Evolutionary conservation across 163 green algal species (phyloP), one percentile per base, ranked within the genome.

Genomic region (Trebouxiophyceae sp.): DNA sequence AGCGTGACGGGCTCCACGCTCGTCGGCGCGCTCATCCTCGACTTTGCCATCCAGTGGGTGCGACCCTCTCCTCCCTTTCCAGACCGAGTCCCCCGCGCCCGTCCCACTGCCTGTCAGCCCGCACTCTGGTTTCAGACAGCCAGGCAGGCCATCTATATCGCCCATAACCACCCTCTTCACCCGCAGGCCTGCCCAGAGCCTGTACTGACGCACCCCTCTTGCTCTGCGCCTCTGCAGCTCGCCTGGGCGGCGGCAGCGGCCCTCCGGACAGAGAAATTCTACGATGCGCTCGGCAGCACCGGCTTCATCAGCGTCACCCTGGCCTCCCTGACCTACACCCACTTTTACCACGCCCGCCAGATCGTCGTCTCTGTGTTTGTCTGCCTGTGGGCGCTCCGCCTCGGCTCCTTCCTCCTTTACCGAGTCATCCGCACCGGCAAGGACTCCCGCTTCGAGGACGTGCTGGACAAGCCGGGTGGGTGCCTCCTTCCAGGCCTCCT

Each of bases 201-300:
- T n/a, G 22, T 59, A 33, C 7, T 33, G n/a, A 59, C 12, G 54
- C 54, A 12, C n/a, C 24, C 5, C 6, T 22, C 56, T 34, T 16
- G 6, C 24, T 45, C n/a, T 62, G 8, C 56, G 6, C 8, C 56
- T 19, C 6, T 61, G 29, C 57, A 71, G 65, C 29, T 65, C 33
- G 86, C 83, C 24, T 93, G 84, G 84, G 78, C 74, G 3, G 63
- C 88, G 7, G 69, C 83, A 8, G 62, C 75, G 2, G 60, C 34
- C 0, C 29, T 82, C 16, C 75, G 86, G 70, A 93, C 84, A 12
- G 87, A 95, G 65, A 87, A 87, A 72, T 84, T 91, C 39, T 95
- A 89, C 65, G 87, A 95, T 67, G 34, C 80, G 29, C 67, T 89
- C 3, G 87, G 86, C 22, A 82, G 54, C 26, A 45, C 76, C 1